Evolutionary conservation across 148 eudicot species (phyloP).

Genomic region (Pharnaceum exiguum): DNA sequence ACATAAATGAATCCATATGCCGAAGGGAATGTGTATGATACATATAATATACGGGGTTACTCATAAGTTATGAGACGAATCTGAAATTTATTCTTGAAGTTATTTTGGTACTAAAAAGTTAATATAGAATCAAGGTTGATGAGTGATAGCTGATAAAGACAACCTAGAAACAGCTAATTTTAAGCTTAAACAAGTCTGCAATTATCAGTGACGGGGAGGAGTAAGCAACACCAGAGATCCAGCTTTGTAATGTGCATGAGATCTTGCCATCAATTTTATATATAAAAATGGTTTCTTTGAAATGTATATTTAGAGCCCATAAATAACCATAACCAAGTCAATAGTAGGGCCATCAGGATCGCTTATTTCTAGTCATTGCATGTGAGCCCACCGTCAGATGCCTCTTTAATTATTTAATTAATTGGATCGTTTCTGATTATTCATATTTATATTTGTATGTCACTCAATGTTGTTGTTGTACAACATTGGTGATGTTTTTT

Average conservation of each 20-base stretch:
- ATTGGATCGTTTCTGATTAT: background rate
- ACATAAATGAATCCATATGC: too few species aligned
- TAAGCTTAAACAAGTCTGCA: background rate
- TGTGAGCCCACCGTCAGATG: slow-evolving; percentile 10
- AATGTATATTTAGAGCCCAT: background rate
- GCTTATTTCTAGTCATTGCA: background rate
- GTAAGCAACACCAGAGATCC: background rate
- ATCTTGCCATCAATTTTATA: background rate
- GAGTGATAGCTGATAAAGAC: too few species aligned
- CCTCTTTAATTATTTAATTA: background rate
- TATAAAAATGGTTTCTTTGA: background rate
- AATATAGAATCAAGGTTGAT: background rate
- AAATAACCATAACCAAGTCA: background rate
- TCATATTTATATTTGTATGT: background rate
- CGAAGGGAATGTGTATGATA: too few species aligned
- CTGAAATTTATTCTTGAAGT: too few species aligned
- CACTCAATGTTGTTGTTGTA: too few species aligned
- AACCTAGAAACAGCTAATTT: background rate
- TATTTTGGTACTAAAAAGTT: background rate
- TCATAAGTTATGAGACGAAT: too few species aligned
- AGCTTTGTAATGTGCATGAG: background rate
- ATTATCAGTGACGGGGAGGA: slow-evolving; percentile 13
- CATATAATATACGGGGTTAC: too few species aligned
- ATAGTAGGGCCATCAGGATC: background rate
- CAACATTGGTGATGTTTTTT: too few species aligned